Evolutionary conservation across 2,329 filamentous ascomycete species (phyloP).

Genomic region (Lachnellula suecica): DNA sequence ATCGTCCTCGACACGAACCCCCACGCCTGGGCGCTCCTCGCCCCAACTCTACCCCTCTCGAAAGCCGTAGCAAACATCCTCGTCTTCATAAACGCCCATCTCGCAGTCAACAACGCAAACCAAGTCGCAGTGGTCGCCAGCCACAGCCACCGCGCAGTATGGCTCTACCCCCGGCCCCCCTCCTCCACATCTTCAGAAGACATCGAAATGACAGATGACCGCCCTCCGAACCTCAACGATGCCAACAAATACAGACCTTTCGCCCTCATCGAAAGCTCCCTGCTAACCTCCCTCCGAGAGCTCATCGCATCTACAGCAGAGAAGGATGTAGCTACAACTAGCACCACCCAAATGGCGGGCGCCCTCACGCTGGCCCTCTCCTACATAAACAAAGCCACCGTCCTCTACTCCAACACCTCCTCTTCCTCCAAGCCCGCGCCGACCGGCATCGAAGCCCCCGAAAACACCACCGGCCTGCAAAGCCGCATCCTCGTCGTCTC

Average conservation of each 20-base stretch:
- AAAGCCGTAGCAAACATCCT: conserved; percentile 85
- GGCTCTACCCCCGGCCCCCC: conserved; percentile 73
- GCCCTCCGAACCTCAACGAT: conserved; percentile 29
- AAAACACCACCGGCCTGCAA: conserved; percentile 53
- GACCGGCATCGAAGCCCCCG: conserved; percentile 17
- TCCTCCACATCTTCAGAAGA: conserved; percentile 43
- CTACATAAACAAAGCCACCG: conserved; percentile 74
- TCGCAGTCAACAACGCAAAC: conserved; percentile 91
- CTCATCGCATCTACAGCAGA: conserved; percentile 70
- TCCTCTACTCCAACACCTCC: conserved; percentile 37
- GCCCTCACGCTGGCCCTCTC: conserved; percentile 86
- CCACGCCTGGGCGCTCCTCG: conserved; percentile 83
- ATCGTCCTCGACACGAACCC: conserved; percentile 96
- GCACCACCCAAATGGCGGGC: conserved; percentile 85
- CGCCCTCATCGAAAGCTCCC: conserved; percentile 77
- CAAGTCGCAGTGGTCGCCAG: conserved; percentile 89
- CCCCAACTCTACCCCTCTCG: conserved; percentile 73
- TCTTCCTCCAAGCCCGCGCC: conserved; percentile 27
- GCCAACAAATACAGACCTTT: conserved; percentile 96
- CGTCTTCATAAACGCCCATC: conserved; percentile 94
- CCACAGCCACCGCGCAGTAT: conserved; percentile 81
- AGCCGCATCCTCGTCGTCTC: conserved; percentile 87
- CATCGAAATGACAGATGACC: conserved; percentile 54
- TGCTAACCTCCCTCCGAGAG: conserved; percentile 71
- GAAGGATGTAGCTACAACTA: conserved; percentile 61